Evolutionary conservation across 176 grass and related monocot species (phyloP).

Genomic region (Elymus sibiricus): DNA sequence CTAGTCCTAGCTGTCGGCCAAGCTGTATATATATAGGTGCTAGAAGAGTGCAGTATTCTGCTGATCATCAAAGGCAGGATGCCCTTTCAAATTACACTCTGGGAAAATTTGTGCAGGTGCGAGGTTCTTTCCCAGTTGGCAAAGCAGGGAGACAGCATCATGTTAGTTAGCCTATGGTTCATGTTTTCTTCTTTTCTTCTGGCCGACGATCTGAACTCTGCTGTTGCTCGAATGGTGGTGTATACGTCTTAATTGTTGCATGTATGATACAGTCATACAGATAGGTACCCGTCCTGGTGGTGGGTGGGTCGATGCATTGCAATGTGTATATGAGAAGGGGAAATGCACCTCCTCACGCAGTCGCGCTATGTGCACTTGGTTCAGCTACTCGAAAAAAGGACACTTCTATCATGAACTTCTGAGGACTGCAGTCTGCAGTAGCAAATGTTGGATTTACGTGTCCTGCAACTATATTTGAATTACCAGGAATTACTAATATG

Average conservation of each 20-base stretch:
- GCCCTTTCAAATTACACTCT: neutral
- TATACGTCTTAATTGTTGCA: conserved; percentile 19
- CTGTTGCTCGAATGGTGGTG: conserved; percentile 17
- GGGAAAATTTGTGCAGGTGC: conserved; percentile 31
- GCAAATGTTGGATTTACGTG: too few relatives aligned
- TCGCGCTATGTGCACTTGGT: neutral
- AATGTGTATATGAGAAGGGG: neutral
- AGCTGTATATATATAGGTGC: conserved; percentile 5
- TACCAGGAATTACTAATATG: too few relatives aligned
- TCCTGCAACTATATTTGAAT: too few relatives aligned
- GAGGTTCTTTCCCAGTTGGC: conserved; percentile 21
- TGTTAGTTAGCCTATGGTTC: neutral
- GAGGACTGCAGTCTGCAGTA: too few relatives aligned
- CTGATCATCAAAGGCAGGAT: neutral
- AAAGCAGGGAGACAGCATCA: conserved; percentile 26
- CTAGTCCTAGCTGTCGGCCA: conserved; percentile 16
- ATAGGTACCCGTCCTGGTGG: neutral
- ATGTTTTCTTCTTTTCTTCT: neutral
- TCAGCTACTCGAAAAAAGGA: too few relatives aligned
- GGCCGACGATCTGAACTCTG: neutral
- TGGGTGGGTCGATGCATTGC: neutral
- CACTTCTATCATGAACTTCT: too few relatives aligned
- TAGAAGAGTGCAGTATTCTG: conserved; percentile 3
- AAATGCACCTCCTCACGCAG: neutral
- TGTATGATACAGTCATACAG: conserved; percentile 22